Evolutionary conservation across 164 flowering plant species (phyloP).

Genomic region (Echeveria elegans): DNA sequence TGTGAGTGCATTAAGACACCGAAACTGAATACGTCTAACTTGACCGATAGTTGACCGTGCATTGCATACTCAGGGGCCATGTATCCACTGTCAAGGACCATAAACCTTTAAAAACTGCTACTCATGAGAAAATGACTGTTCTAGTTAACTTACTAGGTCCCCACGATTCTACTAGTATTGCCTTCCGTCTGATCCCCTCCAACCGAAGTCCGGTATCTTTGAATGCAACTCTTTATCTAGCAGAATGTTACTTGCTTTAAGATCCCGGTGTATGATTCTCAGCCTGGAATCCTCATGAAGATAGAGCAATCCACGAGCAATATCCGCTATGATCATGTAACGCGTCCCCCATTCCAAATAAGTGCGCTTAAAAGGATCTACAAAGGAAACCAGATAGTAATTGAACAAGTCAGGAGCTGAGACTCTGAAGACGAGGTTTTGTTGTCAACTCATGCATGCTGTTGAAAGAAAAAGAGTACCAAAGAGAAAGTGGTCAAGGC

Average conservation of each 20-base stretch:
- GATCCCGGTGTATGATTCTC: slow-evolving; percentile 24
- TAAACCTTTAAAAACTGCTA: background rate
- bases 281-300: slow-evolving; percentile 27
- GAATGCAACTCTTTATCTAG: slow-evolving; percentile 21
- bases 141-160: slow-evolving; percentile 5
- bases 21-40: background rate
- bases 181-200: background rate
- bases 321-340: background rate
- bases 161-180: slow-evolving; percentile 1
- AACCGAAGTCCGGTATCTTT: slow-evolving; percentile 15
- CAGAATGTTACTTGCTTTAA: slow-evolving; percentile 25
- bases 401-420: background rate
- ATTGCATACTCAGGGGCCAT: slow-evolving; percentile 7
- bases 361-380: background rate
- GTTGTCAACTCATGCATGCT: background rate
- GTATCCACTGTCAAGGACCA: background rate
- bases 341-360: background rate
- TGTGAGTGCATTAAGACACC: background rate
- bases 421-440: background rate
- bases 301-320: slow-evolving; percentile 20
- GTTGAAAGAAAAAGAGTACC: background rate
- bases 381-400: too few relatives aligned
- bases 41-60: slow-evolving; percentile 5
- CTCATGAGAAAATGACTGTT: too few relatives aligned
- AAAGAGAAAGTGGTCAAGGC: slow-evolving; percentile 16